phyloP scores from a whole-genome alignment of 768 basidiomycete genomes.

The Dioszegia aurantiaca region DNA sequence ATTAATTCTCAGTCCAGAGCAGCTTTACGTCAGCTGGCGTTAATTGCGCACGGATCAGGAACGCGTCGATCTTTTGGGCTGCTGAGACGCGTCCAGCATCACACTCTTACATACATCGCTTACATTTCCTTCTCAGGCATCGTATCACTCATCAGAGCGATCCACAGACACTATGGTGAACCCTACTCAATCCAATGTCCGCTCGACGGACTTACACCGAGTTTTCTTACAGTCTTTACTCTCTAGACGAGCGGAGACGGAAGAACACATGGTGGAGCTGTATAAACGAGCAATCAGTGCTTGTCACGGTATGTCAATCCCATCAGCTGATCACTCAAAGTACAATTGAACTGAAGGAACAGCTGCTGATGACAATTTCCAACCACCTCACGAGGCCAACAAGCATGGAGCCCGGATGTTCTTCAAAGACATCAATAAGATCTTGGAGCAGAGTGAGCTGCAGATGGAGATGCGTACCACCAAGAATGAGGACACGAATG shows the following conservation, averaged over 20 bases:
- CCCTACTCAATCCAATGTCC: constrained; percentile 2
- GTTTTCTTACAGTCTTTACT: constrained; percentile 44
- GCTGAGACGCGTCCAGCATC: background rate
- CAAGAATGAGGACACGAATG: constrained; percentile 32
- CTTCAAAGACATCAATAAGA: constrained; percentile 25
- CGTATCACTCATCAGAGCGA: background rate
- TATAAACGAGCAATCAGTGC: constrained; percentile 41
- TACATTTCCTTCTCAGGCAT: background rate
- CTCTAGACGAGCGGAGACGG: constrained; percentile 32
- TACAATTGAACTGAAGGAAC: background rate
- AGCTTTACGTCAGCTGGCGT: background rate
- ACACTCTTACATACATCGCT: background rate
- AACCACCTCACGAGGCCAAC: constrained; percentile 20
- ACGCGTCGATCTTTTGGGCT: background rate
- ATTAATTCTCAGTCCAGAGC: constrained; percentile 2
- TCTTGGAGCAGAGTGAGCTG: constrained; percentile 39
- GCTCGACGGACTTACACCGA: constrained; percentile 36
- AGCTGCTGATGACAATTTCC: constrained; percentile 16
- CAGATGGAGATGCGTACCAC: constrained; percentile 28
- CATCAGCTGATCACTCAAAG: background rate
- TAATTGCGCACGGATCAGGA: background rate
- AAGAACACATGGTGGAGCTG: constrained; percentile 39
- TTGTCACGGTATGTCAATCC: constrained; percentile 34
- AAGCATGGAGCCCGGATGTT: constrained; percentile 25
- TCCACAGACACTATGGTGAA: constrained; percentile 1